Percentiles rank a stretch among this genome's conserved stretches.
Evolutionary conservation across 2,329 filamentous ascomycete species (phyloP).

Genomic region (Thermothelomyces thermophilus): DNA sequence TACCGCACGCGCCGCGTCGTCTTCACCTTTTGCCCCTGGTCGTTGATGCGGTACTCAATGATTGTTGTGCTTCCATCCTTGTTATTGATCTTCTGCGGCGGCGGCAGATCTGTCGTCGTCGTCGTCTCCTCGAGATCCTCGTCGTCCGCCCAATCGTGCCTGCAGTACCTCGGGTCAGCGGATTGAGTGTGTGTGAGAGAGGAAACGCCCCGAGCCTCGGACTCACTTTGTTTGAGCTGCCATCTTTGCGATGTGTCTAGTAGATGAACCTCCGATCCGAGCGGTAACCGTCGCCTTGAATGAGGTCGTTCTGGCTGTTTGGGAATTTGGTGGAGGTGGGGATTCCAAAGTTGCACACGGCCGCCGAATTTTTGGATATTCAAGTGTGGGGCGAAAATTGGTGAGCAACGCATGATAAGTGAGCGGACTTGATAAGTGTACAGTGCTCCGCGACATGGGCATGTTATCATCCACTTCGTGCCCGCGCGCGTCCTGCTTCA

Average conservation of each 20-base stretch:
- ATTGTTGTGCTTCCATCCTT: constrained; percentile 98
- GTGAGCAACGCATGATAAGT: not conserved
- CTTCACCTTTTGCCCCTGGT: constrained; percentile 93
- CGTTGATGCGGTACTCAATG: constrained; percentile 83
- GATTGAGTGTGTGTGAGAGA: not conserved
- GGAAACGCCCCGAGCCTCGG: not conserved
- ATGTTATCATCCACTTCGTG: no score
- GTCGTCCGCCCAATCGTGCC: constrained; percentile 90
- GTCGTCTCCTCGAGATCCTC: constrained; percentile 74
- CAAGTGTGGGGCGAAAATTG: constrained; percentile 24
- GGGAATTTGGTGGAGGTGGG: constrained; percentile 23
- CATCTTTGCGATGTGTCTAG: constrained; percentile 18
- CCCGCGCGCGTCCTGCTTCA: no score
- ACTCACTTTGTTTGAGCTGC: constrained; percentile 24
- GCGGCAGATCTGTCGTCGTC: constrained; percentile 57
- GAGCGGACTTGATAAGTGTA: not conserved
- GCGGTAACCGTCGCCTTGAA: constrained; percentile 1
- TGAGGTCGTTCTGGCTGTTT: constrained; percentile 11
- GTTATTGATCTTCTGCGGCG: constrained; percentile 85
- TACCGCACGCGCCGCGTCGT: constrained; percentile 92
- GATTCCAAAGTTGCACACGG: not conserved
- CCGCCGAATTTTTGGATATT: constrained; percentile 25
- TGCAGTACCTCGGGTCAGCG: constrained; percentile 19
- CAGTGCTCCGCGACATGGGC: not conserved
- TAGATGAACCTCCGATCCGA: not conserved